Conservation (phyloP, 768 basidiomycete genomes). For the Gymnopilus junonius region DNA sequence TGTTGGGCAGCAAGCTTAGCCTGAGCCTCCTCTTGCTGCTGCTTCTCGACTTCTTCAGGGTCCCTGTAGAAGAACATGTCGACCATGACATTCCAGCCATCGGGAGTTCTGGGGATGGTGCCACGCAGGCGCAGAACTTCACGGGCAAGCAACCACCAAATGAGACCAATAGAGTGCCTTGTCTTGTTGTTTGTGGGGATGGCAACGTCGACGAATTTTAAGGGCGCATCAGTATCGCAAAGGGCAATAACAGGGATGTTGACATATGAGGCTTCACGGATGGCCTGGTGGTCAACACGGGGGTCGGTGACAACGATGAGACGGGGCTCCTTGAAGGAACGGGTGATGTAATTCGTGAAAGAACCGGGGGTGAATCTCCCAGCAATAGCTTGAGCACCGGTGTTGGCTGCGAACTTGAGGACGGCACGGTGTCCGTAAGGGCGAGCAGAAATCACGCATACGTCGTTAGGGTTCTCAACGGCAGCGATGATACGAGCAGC, state of each 20-base stretch:
- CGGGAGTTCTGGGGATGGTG: slow-evolving; percentile 86
- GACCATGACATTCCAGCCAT: slow-evolving; percentile 98
- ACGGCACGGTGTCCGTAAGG: slow-evolving; percentile 99
- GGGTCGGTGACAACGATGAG: slow-evolving; percentile 99
- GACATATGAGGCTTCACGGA: slow-evolving; percentile 99
- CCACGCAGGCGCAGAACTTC: slow-evolving; percentile 97
- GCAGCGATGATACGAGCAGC: slow-evolving; percentile 98
- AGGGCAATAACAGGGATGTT: slow-evolving; percentile 99
- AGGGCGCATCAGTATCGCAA: slow-evolving; percentile 97
- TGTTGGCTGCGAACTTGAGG: slow-evolving; percentile 97
- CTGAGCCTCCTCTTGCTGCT: slow-evolving; percentile 91
- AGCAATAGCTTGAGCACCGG: slow-evolving; percentile 97
- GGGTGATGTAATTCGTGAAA: slow-evolving; percentile 99
- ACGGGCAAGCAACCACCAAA: slow-evolving; percentile 97
- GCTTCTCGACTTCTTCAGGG: slow-evolving; percentile 98
- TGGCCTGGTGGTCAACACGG: slow-evolving; percentile 99
- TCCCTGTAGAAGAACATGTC: slow-evolving; percentile 99
- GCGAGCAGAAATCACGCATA: slow-evolving; percentile 97
- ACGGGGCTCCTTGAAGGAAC: slow-evolving; percentile 99
- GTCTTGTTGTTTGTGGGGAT: slow-evolving; percentile 99
- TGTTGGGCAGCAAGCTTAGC: slow-evolving; percentile 77
- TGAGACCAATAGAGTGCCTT: slow-evolving; percentile 93
- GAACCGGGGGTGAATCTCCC: slow-evolving; percentile 99
- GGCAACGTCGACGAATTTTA: slow-evolving; percentile 97
- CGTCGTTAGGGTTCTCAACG: slow-evolving; percentile 97